A percentile compares a stretch with the other conserved stretches of the same genome.
Evolutionary conservation across 1,284 basidiomycete species (phyloP).

Genomic region (Sporisorium exsertum): DNA sequence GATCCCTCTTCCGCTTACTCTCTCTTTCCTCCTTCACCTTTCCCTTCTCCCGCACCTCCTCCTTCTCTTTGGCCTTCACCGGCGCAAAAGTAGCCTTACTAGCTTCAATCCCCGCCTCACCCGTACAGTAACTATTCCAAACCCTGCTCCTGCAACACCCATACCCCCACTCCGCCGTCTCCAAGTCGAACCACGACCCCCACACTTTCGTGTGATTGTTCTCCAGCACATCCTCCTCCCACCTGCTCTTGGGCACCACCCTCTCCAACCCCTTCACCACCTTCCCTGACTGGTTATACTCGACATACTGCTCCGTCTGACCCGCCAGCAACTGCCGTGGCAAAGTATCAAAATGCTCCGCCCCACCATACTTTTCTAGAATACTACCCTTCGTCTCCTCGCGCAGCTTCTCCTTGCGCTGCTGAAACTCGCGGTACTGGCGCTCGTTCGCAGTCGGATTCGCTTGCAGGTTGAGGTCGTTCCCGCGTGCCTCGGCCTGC

Average conservation of each 20-base stretch:
- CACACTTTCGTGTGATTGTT: constrained; percentile 95
- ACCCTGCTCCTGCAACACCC: constrained; percentile 90
- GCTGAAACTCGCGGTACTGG: constrained; percentile 86
- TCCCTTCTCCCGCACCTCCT: constrained; percentile 1
- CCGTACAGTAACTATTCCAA: constrained; percentile 92
- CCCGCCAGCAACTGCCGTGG: constrained; percentile 90
- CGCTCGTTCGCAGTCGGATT: constrained; percentile 94
- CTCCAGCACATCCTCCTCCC: constrained; percentile 78
- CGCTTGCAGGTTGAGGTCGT: constrained; percentile 93
- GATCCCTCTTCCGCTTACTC: constrained; percentile 1
- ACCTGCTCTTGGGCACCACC: constrained; percentile 86
- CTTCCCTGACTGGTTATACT: constrained; percentile 92
- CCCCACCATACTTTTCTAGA: constrained; percentile 85
- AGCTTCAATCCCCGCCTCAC: constrained; percentile 86
- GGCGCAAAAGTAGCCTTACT: constrained; percentile 70
- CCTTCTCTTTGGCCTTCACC: background rate
- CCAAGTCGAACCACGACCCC: constrained; percentile 91
- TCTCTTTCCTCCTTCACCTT: background rate
- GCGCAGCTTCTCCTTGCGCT: constrained; percentile 91
- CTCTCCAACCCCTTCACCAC: constrained; percentile 91
- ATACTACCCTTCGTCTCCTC: constrained; percentile 79
- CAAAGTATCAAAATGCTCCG: constrained; percentile 86
- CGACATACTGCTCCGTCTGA: constrained; percentile 96
- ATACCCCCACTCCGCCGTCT: constrained; percentile 86
- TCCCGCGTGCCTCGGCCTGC: constrained; percentile 92